Base-by-base conservation (phyloP, 2,329 filamentous ascomycete genomes). In the Aspergillus fijiensis region DNA sequence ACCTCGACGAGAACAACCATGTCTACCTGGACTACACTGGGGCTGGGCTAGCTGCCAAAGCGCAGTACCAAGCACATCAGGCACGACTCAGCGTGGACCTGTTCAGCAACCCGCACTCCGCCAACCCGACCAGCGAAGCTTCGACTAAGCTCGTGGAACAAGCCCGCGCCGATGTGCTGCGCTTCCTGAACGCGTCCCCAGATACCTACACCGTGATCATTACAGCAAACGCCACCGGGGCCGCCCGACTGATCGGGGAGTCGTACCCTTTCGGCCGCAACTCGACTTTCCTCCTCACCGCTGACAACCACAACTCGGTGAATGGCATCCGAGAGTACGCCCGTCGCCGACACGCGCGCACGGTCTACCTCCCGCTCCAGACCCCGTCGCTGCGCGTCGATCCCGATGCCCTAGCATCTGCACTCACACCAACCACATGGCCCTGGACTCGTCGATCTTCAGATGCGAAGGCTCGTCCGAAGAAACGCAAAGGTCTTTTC, bases 261-360 rank as follows among this genome's bases (percentile, higher is more conserved):
- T 51, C 59, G 2, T 60, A 60, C 10, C 59, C 59, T 25, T 60
- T 60, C 25, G 19, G 31, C 7, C 23, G 59, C 6, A 42, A 50
- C 25, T 47, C 48, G 5, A 57, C 48, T 21, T 51, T 60, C 27
- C 12, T 60, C 16, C 47, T 60, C 21, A 60, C 59, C 11, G 52
- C 49, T 14, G 59, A 60, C 55, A 60, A 60, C 39, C 59, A 60
- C 55, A 60, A 60, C 51, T 60, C 59, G 11, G 55, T 60, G 6
- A 60, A 60, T 27, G 59, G 59, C 1, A 60, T 60, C 31, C 59
- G 59, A 2, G 59, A 60, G 35, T 60, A 54, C 19, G 59, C 59
- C 33, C 50, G 45, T 4, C 54, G 45, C 7, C 39, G 31, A 16
- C 45, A 55, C 25, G 47, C 59, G 5, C 59, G 59, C 51, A 60